Evolutionary conservation across 2,329 filamentous ascomycete species (phyloP).

Genomic region (Penicillium frequentans): DNA sequence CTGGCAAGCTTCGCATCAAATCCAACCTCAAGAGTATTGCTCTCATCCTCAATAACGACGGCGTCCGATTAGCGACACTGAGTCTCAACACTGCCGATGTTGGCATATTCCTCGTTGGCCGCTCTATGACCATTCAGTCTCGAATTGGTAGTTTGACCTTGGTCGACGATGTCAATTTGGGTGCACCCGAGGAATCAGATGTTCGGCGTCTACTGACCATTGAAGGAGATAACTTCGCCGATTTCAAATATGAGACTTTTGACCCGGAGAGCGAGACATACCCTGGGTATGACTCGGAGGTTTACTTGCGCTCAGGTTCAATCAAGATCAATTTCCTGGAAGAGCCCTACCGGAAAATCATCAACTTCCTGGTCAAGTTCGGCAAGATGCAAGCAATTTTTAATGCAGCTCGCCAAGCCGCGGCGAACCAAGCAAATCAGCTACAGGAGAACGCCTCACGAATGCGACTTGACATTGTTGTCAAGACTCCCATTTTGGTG

Average conservation of each 20-base stretch:
- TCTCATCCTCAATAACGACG: slow-evolving; percentile 95
- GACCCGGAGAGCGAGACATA: slow-evolving; percentile 74
- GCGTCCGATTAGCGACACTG: slow-evolving; percentile 87
- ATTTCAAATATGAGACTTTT: slow-evolving; percentile 97
- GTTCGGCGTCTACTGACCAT: slow-evolving; percentile 89
- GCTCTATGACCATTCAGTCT: slow-evolving; percentile 82
- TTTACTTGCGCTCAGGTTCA: slow-evolving; percentile 87
- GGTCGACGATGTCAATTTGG: slow-evolving; percentile 90
- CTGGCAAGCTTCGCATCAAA: slow-evolving; percentile 87
- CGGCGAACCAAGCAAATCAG: slow-evolving; percentile 88
- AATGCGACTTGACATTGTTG: slow-evolving; percentile 88
- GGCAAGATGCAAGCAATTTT: slow-evolving; percentile 99
- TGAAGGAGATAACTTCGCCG: slow-evolving; percentile 89
- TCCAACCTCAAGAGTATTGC: slow-evolving; percentile 91
- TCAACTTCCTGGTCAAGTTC: slow-evolving; percentile 97
- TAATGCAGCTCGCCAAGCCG: slow-evolving; percentile 92
- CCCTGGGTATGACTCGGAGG: slow-evolving; percentile 90
- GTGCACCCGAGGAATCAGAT: slow-evolving; percentile 76
- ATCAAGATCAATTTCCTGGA: slow-evolving; percentile 97
- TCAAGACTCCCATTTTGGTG: slow-evolving; percentile 94
- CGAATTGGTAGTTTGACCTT: slow-evolving; percentile 84
- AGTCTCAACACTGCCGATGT: slow-evolving; percentile 92
- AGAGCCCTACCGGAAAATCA: slow-evolving; percentile 96
- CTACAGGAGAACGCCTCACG: slow-evolving; percentile 87
- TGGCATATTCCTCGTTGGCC: slow-evolving; percentile 81